Evolutionary conservation across 164 flowering plant species (phyloP).

Genomic region (Pachysandra terminalis): DNA sequence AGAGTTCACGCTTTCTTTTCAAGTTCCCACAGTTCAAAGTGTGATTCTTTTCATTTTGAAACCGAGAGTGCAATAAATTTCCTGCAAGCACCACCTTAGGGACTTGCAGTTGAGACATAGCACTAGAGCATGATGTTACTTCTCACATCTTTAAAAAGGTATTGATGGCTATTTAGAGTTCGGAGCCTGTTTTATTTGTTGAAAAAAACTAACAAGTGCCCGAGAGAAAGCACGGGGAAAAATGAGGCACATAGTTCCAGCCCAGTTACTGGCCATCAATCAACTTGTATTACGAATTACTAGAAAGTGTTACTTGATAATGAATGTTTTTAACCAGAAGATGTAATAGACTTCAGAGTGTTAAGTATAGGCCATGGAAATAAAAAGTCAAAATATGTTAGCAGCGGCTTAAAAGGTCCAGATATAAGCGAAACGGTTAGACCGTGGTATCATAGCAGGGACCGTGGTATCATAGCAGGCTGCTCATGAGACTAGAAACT

Average conservation of each 20-base stretch:
- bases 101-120: background rate
- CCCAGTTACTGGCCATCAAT: background rate
- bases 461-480: too few species aligned
- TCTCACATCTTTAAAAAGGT: background rate
- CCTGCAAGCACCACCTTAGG: background rate
- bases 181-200: background rate
- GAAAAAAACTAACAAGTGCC: background rate
- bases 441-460: background rate
- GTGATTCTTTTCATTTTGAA: background rate
- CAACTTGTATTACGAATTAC: too few species aligned
- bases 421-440: background rate
- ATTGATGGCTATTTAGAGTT: too few species aligned
- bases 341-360: background rate
- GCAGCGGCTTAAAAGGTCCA: background rate
- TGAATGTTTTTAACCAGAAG: background rate
- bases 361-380: background rate
- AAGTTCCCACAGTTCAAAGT: background rate
- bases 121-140: background rate
- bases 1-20: background rate
- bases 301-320: background rate
- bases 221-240: background rate
- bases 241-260: background rate
- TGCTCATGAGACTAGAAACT: too few species aligned
- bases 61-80: background rate
- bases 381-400: background rate